These are phyloP conservation scores for Hansenula anomala DNA, from an alignment of 1,139 yeast genomes.

Conservation along the genomic window DNA sequence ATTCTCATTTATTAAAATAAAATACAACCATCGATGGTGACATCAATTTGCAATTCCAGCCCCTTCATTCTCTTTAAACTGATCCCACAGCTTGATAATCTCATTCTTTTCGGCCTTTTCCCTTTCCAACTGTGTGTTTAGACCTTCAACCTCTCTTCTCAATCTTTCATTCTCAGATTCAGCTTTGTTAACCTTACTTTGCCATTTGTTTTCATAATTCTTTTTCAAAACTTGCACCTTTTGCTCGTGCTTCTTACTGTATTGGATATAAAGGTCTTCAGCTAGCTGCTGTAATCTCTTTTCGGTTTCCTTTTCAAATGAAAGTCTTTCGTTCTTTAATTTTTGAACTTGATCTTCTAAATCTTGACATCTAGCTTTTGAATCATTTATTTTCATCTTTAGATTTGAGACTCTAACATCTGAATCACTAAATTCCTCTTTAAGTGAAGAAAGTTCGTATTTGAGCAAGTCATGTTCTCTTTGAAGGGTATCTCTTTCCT, in stretches of 20 bases:
- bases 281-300: constrained; percentile 53
- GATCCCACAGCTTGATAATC: constrained; percentile 47
- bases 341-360: constrained; percentile 8
- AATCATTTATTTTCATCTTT: constrained; percentile 21
- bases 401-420: constrained; percentile 16
- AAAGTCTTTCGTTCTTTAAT: constrained; percentile 14
- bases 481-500: constrained; percentile 19
- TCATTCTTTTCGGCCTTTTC: constrained; percentile 55
- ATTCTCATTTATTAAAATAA: too few species aligned
- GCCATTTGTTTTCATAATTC: constrained; percentile 47
- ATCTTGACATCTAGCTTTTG: constrained; percentile 13
- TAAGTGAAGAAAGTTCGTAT: constrained; percentile 23
- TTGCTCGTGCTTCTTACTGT: constrained; percentile 64
- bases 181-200: constrained; percentile 36
- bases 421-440: constrained; percentile 17
- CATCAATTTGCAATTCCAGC: background rate
- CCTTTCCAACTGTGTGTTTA: constrained; percentile 37
- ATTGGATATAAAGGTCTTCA: constrained; percentile 61
- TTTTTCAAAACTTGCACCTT: constrained; percentile 52
- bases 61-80: constrained; percentile 28
- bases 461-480: constrained; percentile 19
- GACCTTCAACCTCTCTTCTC: constrained; percentile 40
- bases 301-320: constrained; percentile 40
- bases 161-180: constrained; percentile 37
- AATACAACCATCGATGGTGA: too few species aligned